Evolutionary conservation across 2,329 filamentous ascomycete genomes (phyloP), one percentile per base, ranked within the genome.

Genomic region (Mariannaea elegans): DNA sequence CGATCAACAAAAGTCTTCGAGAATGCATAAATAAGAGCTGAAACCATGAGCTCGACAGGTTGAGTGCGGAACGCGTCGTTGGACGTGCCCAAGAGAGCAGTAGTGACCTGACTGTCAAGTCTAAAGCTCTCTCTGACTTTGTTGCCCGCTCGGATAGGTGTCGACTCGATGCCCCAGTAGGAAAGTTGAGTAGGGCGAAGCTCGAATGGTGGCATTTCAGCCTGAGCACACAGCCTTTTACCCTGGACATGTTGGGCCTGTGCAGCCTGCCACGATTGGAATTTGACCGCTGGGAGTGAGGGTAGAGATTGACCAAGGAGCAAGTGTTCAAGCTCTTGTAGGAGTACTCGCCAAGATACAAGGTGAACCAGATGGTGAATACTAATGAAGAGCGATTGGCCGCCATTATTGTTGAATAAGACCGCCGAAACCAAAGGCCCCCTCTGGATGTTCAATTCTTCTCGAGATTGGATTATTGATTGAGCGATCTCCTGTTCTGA

Each of bases 21-120:
- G 50, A 80, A 79, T 0, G 77, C 75, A 47, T 70, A 60, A 1
- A 72, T 34, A 0, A 78, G 46, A 0, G 71, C 61, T 0, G 75
- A 13, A 7, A 60, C 18, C 23, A 65, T 21, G 1, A 65, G 42
- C 23, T 65, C 63, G 3, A 60, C 16, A 0, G 63, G 63, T 3
- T 51, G 54, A 10, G 63, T 64, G 2, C 34, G 32, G 21, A 62
- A 60, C 1, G 23, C 27, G 12, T 52, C n/a, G 23, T 62, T 64
- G 27, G 52, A 55, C 3, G 14, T 12, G 5, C 54, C 57, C 18
- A 63, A 44, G 2, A 61, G 9, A 2, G 45, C 16, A 2, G 61
- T 24, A 18, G 52, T 59, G 2, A 39, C 48, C 7, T 19, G 7
- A 1, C 36, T 24, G 31, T 58, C 56, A 8, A 65, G 56, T 23